phyloP scores from a whole-genome alignment of 352 stramenopile genomes.

The Halophytophthora batemanensis region DNA sequence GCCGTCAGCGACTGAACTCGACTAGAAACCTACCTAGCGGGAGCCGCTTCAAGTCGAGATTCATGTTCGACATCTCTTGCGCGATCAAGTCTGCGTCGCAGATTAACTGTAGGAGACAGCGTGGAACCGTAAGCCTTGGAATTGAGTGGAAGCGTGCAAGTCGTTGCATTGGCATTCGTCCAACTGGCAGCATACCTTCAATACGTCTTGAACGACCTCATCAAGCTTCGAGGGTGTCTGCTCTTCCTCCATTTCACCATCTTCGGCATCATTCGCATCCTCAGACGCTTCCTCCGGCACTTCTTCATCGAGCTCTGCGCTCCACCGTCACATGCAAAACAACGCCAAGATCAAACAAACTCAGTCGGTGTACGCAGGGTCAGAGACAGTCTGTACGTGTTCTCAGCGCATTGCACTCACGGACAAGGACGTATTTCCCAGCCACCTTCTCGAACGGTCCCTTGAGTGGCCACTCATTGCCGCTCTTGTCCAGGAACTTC shows the following conservation, averaged over 20 bases:
- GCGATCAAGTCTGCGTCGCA: slow-evolving; percentile 45
- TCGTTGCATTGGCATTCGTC: no score
- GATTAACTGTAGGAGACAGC: slow-evolving; percentile 39
- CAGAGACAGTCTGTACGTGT: background rate
- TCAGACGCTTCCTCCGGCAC: slow-evolving; percentile 39
- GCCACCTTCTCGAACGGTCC: slow-evolving; percentile 40
- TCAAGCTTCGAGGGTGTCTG: slow-evolving; percentile 29
- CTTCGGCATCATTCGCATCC: slow-evolving; percentile 25
- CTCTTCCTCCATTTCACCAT: slow-evolving; percentile 28
- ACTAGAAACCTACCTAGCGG: slow-evolving; percentile 37
- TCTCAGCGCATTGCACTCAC: slow-evolving; percentile 28
- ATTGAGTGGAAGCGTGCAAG: no score
- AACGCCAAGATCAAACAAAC: no score
- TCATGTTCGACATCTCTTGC: slow-evolving; percentile 43
- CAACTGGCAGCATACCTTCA: no score
- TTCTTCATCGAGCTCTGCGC: slow-evolving; percentile 39
- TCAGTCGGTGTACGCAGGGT: no score
- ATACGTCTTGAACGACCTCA: slow-evolving; percentile 33
- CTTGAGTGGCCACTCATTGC: slow-evolving; percentile 56
- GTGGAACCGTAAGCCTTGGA: no score
- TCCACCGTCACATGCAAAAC: no score
- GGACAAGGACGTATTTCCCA: slow-evolving; percentile 69
- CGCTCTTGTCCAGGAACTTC: slow-evolving; percentile 53
- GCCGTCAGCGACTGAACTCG: no score
- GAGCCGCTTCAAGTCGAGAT: slow-evolving; percentile 55